Evolutionary conservation across 2,329 filamentous ascomycete genomes (phyloP).

Genomic region (Diatrype stigma): DNA sequence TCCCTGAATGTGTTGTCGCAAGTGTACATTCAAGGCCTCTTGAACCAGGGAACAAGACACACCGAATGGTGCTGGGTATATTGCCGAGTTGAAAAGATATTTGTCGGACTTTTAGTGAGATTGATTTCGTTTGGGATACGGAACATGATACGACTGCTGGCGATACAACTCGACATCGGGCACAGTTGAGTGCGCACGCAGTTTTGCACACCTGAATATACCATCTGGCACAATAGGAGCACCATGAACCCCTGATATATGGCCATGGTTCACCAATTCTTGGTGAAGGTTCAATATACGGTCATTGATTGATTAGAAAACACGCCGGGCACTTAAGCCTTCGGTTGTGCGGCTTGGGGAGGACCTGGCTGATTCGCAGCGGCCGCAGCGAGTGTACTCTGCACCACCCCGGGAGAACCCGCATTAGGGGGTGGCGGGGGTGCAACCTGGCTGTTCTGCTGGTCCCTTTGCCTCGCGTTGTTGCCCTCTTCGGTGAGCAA

Average conservation of each 20-base stretch:
- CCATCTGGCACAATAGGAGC: too few relatives aligned
- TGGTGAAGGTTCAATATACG: background rate
- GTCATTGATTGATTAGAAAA: background rate
- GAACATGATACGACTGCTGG: too few relatives aligned
- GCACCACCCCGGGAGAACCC: slow-evolving; percentile 24
- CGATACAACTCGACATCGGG: too few relatives aligned
- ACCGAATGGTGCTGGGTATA: too few relatives aligned
- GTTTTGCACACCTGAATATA: too few relatives aligned
- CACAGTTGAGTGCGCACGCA: too few relatives aligned
- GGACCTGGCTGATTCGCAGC: slow-evolving; percentile 15
- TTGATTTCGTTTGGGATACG: too few relatives aligned
- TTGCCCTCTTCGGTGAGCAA: slow-evolving; percentile 49
- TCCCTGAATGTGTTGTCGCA: too few relatives aligned
- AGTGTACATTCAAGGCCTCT: too few relatives aligned
- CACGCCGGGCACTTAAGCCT: slow-evolving; percentile 9
- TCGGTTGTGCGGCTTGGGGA: slow-evolving; percentile 18
- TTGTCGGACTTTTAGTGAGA: too few relatives aligned
- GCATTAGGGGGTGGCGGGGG: slow-evolving; percentile 14
- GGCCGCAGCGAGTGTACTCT: slow-evolving; percentile 27
- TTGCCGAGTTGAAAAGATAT: too few relatives aligned
- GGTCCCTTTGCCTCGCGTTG: slow-evolving; percentile 13
- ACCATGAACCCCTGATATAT: background rate
- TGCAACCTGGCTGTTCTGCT: slow-evolving; percentile 17
- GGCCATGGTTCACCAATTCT: background rate
- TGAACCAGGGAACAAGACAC: too few relatives aligned